A percentile compares a stretch with the other conserved stretches of the same genome.
Evolutionary conservation across 148 eudicot species (phyloP).

Genomic region (Cornus kousa): DNA sequence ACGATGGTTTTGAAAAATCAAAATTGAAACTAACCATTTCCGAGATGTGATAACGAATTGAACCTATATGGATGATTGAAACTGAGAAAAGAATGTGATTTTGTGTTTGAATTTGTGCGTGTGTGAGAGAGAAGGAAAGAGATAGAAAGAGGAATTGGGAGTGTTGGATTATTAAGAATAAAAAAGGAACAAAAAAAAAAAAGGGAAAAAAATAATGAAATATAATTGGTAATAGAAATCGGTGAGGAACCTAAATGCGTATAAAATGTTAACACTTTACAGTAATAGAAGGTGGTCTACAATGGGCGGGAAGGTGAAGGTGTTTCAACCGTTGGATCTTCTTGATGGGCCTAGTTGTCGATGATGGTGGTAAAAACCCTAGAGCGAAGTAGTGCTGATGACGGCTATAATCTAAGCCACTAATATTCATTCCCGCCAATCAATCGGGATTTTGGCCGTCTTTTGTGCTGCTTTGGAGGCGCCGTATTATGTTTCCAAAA

Average conservation of each 20-base stretch:
- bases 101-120: not conserved
- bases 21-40: not conserved
- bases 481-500: not conserved
- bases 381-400: not conserved
- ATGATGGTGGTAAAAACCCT: not conserved
- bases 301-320: not conserved
- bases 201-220: not conserved
- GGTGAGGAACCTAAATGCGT: not conserved
- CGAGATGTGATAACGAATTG: not conserved
- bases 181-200: not conserved
- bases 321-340: slow-evolving; percentile 4
- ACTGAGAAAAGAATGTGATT: not conserved
- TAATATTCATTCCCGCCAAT: not conserved
- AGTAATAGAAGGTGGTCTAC: not conserved
- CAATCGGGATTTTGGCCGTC: not conserved
- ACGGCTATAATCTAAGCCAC: not conserved
- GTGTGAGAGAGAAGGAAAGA: not conserved
- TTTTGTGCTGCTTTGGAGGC: not conserved
- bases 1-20: too few species aligned
- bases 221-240: slow-evolving; percentile 12
- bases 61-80: not conserved
- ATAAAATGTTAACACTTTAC: not conserved
- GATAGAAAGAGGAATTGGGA: not conserved
- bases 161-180: not conserved
- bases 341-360: not conserved